Evolutionary conservation across 108 stramenopile species (phyloP), one percentile per base, ranked within the genome.

Genomic region (Stephanodiscus minutulus): DNA sequence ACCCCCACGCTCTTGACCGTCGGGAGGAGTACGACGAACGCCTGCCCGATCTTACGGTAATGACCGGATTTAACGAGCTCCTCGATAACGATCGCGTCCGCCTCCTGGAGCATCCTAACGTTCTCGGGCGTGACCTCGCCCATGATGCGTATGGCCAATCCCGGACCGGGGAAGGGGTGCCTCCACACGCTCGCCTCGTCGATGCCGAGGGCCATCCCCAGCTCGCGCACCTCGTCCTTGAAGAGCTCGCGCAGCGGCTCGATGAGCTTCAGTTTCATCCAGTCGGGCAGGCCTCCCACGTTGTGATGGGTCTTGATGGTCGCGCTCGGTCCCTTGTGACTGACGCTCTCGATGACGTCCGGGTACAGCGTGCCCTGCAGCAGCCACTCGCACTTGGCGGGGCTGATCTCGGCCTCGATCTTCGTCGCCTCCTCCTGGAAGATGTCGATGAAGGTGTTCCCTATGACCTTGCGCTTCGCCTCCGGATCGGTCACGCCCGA

Each of bases 281-380:
- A 80, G 11, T 90, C 97, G 1, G 95, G 96, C 17, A 99, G 87
- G 0, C 97, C 97, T 20, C 98, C 97, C 49, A 98, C 99, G 74
- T 99, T 99, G 93, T 99, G 99, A 74, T 99, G 99, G 27, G 97
- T 97, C 86, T 99, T 99, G 79, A 99, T 99, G 48, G 95, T 97
- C 8, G 97, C 98, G n/a, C 90, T 89, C 27, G 97, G 97, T n/a
- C 98, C 97, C 82, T 98, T 98, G 92, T 98, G 97, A 20, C 93
- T 94, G 61, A 98, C 96, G 73, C 88, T 90, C 83, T 99, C 99
- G 82, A 99, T 99, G 21, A 98, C 97, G 78, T 99, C 99, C 10
- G 99, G 99, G 72, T 98, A 98, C 21, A 99, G 84, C 7, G 99
- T 99, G 27, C 99, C 99, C 77, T 98, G 98, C 47, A 96, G 85